phyloP scores from a whole-genome alignment of 306 rosid genomes.

The Rubus idaeus region DNA sequence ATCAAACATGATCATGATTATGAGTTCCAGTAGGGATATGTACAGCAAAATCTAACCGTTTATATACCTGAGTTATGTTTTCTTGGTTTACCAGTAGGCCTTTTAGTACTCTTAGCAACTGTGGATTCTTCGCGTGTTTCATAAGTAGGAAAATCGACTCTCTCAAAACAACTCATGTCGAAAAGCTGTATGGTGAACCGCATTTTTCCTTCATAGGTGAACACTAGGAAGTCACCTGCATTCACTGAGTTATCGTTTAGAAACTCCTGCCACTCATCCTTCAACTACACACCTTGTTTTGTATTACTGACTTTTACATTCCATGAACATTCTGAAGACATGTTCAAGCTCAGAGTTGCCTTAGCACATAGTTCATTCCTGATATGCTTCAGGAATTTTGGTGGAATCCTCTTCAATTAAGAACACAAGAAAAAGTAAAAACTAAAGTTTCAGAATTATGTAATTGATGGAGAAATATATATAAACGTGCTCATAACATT shows the following conservation, averaged over 20 bases:
- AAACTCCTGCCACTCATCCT: constrained; percentile 20
- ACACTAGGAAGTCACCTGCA: constrained; percentile 7
- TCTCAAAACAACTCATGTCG: constrained; percentile 3
- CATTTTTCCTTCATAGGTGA: constrained; percentile 13
- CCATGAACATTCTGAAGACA: background rate
- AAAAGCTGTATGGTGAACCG: constrained; percentile 6
- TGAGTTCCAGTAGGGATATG: background rate
- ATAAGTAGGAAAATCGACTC: background rate
- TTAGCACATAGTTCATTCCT: constrained; percentile 6
- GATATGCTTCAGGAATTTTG: constrained; percentile 3
- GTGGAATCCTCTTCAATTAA: constrained; percentile 18
- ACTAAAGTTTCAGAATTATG: background rate
- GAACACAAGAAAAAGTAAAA: background rate
- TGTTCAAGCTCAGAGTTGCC: constrained; percentile 5
- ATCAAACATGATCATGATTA: background rate
- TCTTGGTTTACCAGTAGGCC: constrained; percentile 6
- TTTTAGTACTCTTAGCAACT: background rate
- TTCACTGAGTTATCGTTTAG: constrained; percentile 9
- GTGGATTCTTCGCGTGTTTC: background rate
- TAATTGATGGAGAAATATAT: background rate
- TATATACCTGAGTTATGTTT: constrained; percentile 14
- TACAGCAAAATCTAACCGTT: background rate
- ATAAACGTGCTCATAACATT: no score
- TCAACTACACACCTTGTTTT: background rate
- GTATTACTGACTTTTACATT: background rate